Evolutionary conservation across 495 filamentous ascomycete genomes (phyloP).

Genomic region (Aspergillus panamensis): DNA sequence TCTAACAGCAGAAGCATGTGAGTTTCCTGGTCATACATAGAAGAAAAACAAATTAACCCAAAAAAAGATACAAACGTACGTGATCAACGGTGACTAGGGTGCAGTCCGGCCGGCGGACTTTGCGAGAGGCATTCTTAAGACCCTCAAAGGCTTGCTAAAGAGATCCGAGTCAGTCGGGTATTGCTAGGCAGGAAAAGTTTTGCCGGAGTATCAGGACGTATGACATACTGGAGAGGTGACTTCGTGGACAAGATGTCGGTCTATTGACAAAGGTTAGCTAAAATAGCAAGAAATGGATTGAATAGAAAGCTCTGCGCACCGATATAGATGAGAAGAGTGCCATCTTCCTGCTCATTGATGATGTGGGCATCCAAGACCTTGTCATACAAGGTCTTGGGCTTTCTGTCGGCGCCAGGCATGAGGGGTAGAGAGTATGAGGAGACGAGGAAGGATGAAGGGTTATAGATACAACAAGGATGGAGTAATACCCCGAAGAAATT

Average conservation of each 20-base stretch:
- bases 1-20: constrained; percentile 51
- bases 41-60: neutral
- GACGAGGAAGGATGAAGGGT: neutral
- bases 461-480: constrained; percentile 4
- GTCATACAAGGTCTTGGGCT: constrained; percentile 91
- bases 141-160: constrained; percentile 93
- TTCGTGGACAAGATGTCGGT: constrained; percentile 95
- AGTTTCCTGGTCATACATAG: constrained; percentile 1
- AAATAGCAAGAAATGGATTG: neutral
- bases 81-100: constrained; percentile 96
- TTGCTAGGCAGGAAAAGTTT: neutral
- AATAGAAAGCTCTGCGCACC: constrained; percentile 45
- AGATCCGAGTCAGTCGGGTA: neutral
- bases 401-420: constrained; percentile 77
- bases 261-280: constrained; percentile 34
- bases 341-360: constrained; percentile 89
- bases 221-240: constrained; percentile 73
- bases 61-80: constrained; percentile 51
- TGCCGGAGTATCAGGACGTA: neutral
- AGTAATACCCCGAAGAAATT: constrained; percentile 5
- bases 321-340: constrained; percentile 90
- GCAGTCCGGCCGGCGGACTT: constrained; percentile 90
- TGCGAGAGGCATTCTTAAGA: constrained; percentile 77
- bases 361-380: constrained; percentile 94
- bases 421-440: constrained; percentile 28